Conservation (phyloP, 2,329 filamentous ascomycete species). For the Cordyceps javanica region DNA sequence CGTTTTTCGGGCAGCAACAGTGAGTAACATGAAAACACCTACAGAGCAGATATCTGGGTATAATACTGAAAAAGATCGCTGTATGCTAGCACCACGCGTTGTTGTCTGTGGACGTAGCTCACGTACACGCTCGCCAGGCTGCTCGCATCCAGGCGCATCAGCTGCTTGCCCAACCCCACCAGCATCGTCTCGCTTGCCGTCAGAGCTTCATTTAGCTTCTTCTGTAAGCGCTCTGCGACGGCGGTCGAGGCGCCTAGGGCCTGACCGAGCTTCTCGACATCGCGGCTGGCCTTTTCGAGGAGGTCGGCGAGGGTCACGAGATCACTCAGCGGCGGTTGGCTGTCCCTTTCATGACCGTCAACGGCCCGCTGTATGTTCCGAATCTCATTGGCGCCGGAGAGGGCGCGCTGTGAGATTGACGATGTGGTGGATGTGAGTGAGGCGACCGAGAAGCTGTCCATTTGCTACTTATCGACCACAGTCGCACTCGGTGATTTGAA, state of each 20-base stretch:
- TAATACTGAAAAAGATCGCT: conserved; percentile 1
- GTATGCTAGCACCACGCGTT: background rate
- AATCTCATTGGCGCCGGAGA: conserved; percentile 4
- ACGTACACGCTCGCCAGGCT: background rate
- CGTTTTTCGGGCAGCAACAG: no score
- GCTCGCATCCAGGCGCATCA: background rate
- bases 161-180: background rate
- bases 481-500: background rate
- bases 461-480: background rate
- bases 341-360: background rate
- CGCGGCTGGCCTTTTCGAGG: background rate
- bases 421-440: background rate
- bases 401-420: background rate
- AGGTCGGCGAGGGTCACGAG: conserved; percentile 1
- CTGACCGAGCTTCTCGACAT: background rate
- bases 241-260: background rate
- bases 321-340: background rate
- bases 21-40: no score
- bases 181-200: background rate
- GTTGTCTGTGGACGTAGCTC: background rate
- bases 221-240: background rate
- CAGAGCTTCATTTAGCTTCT: background rate
- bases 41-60: background rate
- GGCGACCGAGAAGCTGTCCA: conserved; percentile 4
- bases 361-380: background rate